Percentiles rank a stretch among this genome's conserved stretches.
These are phyloP conservation scores for Psilocybe subaeruginosa DNA, from an alignment of 768 basidiomycete species.

Conservation along the genomic window DNA sequence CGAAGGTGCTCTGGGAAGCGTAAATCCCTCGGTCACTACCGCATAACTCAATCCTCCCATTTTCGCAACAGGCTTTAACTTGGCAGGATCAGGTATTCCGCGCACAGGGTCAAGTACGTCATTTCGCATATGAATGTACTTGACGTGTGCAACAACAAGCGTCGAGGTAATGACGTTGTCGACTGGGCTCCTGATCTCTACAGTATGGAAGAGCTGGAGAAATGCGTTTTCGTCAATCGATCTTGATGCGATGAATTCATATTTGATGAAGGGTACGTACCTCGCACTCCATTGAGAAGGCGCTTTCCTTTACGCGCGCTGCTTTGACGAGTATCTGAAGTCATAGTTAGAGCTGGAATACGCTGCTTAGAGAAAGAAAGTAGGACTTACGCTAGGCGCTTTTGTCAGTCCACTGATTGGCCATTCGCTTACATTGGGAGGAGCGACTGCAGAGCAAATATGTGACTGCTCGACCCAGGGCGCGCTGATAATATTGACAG, in stretches of 20 bases:
- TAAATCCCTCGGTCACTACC: conserved; percentile 46
- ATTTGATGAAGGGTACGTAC: conserved; percentile 21
- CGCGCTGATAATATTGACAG: conserved; percentile 77
- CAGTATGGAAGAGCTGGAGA: conserved; percentile 42
- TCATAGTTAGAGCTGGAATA: neutral
- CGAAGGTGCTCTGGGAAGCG: conserved; percentile 59
- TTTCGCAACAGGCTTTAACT: conserved; percentile 50
- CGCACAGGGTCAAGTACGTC: conserved; percentile 43
- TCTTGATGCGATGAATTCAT: neutral
- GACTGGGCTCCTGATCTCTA: conserved; percentile 44
- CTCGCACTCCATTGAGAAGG: conserved; percentile 66
- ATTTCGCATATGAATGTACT: conserved; percentile 59
- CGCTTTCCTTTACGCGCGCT: conserved; percentile 64
- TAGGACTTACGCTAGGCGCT: conserved; percentile 53
- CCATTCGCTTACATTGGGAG: conserved; percentile 60
- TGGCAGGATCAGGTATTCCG: conserved; percentile 49
- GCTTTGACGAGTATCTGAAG: conserved; percentile 48
- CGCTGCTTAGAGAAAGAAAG: neutral
- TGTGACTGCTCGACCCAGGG: conserved; percentile 66
- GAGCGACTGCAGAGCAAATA: conserved; percentile 50
- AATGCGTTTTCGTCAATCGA: conserved; percentile 27
- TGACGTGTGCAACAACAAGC: conserved; percentile 57
- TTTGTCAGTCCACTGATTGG: conserved; percentile 60
- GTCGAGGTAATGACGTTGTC: conserved; percentile 36
- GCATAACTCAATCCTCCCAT: conserved; percentile 57